phyloP scores from a whole-genome alignment of 305 asterid genomes.

The Caryopteris hybrid region DNA sequence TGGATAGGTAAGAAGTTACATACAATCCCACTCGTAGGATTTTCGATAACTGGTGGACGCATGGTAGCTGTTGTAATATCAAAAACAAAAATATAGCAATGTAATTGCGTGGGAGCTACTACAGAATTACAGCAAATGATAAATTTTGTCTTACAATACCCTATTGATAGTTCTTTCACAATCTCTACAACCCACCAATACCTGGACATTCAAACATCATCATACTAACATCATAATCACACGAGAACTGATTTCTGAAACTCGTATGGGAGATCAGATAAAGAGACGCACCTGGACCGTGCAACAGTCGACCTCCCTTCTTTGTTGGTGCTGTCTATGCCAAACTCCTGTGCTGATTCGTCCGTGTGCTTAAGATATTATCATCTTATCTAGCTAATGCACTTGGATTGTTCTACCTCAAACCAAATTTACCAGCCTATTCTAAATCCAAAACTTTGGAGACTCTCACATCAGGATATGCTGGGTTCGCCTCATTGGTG shows the following conservation, averaged over 20 bases:
- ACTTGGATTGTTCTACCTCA: conserved; percentile 13
- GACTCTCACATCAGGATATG: conserved; percentile 11
- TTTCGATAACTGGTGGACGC: no score
- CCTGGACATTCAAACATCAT: conserved; percentile 16
- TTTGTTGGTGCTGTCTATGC: conserved; percentile 10
- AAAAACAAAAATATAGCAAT: not conserved
- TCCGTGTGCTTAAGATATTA: conserved; percentile 9
- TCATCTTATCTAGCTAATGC: conserved; percentile 9
- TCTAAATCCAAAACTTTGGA: conserved; percentile 35
- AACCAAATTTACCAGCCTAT: conserved; percentile 25
- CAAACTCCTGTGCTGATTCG: conserved; percentile 9
- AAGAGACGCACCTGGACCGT: conserved; percentile 18
- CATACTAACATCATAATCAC: no score
- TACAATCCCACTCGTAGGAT: no score
- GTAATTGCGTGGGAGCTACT: not conserved
- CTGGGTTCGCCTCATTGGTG: conserved; percentile 8
- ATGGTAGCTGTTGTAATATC: no score
- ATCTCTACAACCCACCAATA: conserved; percentile 7
- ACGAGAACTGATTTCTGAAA: not conserved
- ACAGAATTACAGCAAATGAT: not conserved
- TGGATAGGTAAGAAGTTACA: no score
- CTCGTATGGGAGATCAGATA: not conserved
- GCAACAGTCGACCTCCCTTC: conserved; percentile 2
- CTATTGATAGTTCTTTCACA: conserved; percentile 15
- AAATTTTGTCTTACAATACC: conserved; percentile 13